A percentile compares a stretch with the other conserved stretches of the same genome.
Conservation (phyloP, 169 alveolate genomes). For the Theileria parva region DNA sequence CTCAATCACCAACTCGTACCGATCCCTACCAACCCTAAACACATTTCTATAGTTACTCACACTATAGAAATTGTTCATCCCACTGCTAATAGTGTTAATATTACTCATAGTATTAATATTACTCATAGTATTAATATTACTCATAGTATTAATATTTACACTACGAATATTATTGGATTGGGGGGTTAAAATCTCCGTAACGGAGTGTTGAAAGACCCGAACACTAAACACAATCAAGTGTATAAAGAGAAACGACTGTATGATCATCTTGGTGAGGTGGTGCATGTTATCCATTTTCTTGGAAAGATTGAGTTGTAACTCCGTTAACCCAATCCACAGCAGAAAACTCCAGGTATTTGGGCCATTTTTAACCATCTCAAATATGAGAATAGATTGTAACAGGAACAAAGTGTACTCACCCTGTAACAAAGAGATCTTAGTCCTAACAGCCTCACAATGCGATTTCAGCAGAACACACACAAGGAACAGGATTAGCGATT, state of each 20-base stretch:
- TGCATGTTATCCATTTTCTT: constrained; percentile 1
- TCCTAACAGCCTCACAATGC: constrained; percentile 33
- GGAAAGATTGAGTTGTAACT: constrained; percentile 40
- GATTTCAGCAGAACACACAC: constrained; percentile 33
- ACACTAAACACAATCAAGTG: neutral
- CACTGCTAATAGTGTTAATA: neutral
- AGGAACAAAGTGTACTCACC: constrained; percentile 28
- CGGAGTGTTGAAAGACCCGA: neutral
- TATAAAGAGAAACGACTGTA: constrained; percentile 33
- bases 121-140: neutral
- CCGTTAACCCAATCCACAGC: constrained; percentile 45
- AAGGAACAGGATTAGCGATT: constrained; percentile 35
- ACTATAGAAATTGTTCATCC: constrained; percentile 25
- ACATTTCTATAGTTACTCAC: constrained; percentile 51
- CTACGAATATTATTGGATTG: neutral
- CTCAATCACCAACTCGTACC: constrained; percentile 44
- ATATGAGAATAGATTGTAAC: constrained; percentile 31
- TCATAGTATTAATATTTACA: neutral
- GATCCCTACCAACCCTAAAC: constrained; percentile 1
- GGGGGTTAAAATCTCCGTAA: neutral
- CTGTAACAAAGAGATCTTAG: neutral
- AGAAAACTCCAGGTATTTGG: constrained; percentile 34
- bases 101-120: neutral
- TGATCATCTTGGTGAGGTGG: constrained; percentile 9
- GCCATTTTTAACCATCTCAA: constrained; percentile 44